Base-by-base conservation (phyloP, 352 stramenopile genomes). In the Blastocystis sp. region DNA sequence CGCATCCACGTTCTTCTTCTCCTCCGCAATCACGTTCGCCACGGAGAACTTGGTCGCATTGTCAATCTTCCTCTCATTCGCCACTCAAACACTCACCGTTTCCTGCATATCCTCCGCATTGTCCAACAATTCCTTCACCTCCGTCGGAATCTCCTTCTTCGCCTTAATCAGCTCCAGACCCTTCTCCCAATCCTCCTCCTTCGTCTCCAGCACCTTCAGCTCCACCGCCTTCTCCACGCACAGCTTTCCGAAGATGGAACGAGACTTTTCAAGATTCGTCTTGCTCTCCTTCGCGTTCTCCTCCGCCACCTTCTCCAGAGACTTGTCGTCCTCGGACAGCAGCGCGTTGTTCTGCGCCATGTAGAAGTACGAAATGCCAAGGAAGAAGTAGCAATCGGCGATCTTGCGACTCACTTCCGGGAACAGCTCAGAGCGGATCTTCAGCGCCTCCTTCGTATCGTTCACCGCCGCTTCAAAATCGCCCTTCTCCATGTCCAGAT, bases 401-500 rank as follows among this genome's bases (percentile, higher is more conserved):
- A 69, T 34, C 60, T 84, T 59, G 11, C 74, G 74, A 57, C 74
- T 70, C 19, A 24, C 21, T 3, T 54, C 34, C n/a, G 74, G 61
- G 45, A 45, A 84, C 28, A 84, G 21, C 45, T 43, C n/a, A 24
- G 43, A 7, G 48, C 54, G 57, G 3, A 84, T 38, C 54, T 68
- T 54, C 52, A 84, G 38, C 3, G 45, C 40, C 74, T 68, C 61
- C 57, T 84, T 64, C 54, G 68, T 52, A 28, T 69, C 57, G 3
- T 45, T 52, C 6, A 70, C 14, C 6, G 74, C 38, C 1, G 24
- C 34, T 54, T 84, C 74, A 19, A 68, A 84, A 40, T 84, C 74
- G 21, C 61, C 74, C 34, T 84, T 84, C 24, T 66, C 59, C n/a
- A 84, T 60, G 19, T 69, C 59, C 38, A 84, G 54, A 9, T 84